These are phyloP conservation scores for Calendula officinalis DNA, from an alignment of 129 eudicot species.

Conservation along the genomic window DNA sequence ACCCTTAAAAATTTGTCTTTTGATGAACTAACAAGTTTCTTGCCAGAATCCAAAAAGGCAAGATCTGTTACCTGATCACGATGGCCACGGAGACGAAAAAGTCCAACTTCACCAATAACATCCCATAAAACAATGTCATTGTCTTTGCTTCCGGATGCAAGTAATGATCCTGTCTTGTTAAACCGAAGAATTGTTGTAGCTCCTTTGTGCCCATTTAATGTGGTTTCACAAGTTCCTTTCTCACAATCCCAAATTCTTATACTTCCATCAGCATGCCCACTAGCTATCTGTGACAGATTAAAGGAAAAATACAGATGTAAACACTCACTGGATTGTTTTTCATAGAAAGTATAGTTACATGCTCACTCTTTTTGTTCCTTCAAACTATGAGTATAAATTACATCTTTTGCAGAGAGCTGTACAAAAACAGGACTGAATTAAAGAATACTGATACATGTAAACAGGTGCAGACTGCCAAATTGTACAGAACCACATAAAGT, in stretches of 20 bases:
- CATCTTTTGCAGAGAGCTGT: too few relatives aligned
- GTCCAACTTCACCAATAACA: slow-evolving; percentile 87
- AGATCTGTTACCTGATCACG: slow-evolving; percentile 99
- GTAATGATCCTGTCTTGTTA: slow-evolving; percentile 80
- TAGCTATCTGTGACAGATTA: slow-evolving; percentile 87
- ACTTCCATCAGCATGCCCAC: slow-evolving; percentile 98
- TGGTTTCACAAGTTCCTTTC: slow-evolving; percentile 83
- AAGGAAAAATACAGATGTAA: not conserved
- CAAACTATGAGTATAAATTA: too few relatives aligned
- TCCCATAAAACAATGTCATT: slow-evolving; percentile 95
- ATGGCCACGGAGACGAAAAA: slow-evolving; percentile 90
- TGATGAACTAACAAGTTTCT: slow-evolving; percentile 82
- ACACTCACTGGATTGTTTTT: not conserved
- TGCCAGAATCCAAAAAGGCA: slow-evolving; percentile 76
- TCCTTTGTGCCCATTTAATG: slow-evolving; percentile 95
- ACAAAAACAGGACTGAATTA: too few relatives aligned
- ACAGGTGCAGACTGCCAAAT: too few relatives aligned
- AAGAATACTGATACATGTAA: too few relatives aligned
- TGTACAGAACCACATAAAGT: too few relatives aligned
- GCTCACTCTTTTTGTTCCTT: too few relatives aligned
- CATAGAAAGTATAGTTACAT: not conserved
- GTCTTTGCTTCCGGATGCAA: slow-evolving; percentile 98
- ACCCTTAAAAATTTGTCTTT: slow-evolving; percentile 94
- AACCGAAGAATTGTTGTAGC: slow-evolving; percentile 68
- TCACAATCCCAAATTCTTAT: slow-evolving; percentile 87